phyloP scores from a whole-genome alignment of 495 filamentous ascomycete species.

The Aspergillus panamensis region DNA sequence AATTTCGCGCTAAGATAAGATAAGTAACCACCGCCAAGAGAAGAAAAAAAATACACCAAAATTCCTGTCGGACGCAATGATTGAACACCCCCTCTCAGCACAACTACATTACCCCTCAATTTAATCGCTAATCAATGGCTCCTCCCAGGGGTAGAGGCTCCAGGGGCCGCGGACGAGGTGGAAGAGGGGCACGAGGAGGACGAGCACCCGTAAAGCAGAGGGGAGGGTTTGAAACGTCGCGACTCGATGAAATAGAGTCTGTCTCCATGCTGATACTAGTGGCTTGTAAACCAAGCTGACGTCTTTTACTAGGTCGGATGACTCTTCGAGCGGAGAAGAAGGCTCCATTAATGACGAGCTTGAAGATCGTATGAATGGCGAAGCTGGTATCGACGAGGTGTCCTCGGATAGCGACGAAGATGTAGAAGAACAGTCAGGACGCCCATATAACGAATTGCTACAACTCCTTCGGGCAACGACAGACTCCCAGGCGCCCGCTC shows the following conservation, averaged over 20 bases:
- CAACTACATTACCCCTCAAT: background rate
- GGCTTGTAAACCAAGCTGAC: conserved; percentile 17
- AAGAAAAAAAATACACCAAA: background rate
- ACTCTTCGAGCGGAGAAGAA: conserved; percentile 32
- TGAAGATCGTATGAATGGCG: conserved; percentile 27
- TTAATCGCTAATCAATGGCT: conserved; percentile 16
- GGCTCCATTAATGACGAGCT: conserved; percentile 14
- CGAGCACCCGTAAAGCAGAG: conserved; percentile 23
- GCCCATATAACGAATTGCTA: conserved; percentile 64
- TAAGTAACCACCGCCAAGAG: conserved; percentile 30
- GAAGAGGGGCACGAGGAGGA: conserved; percentile 24
- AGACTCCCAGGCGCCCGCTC: conserved; percentile 51
- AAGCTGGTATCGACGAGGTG: conserved; percentile 30
- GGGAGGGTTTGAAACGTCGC: conserved; percentile 36
- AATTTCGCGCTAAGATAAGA: conserved; percentile 58
- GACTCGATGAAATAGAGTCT: conserved; percentile 42
- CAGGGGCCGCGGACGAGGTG: conserved; percentile 33
- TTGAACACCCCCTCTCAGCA: background rate
- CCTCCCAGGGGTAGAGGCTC: conserved; percentile 24
- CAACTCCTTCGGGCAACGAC: conserved; percentile 51
- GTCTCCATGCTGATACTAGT: conserved; percentile 2
- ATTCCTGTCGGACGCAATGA: background rate
- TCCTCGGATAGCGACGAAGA: conserved; percentile 29
- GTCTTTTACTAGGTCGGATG: conserved; percentile 28
- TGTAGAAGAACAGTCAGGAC: conserved; percentile 37